A percentile compares a stretch with the other conserved stretches of the same genome.
Conservation (phyloP, 2,329 filamentous ascomycete species). For the Leptographium radiaticola region DNA sequence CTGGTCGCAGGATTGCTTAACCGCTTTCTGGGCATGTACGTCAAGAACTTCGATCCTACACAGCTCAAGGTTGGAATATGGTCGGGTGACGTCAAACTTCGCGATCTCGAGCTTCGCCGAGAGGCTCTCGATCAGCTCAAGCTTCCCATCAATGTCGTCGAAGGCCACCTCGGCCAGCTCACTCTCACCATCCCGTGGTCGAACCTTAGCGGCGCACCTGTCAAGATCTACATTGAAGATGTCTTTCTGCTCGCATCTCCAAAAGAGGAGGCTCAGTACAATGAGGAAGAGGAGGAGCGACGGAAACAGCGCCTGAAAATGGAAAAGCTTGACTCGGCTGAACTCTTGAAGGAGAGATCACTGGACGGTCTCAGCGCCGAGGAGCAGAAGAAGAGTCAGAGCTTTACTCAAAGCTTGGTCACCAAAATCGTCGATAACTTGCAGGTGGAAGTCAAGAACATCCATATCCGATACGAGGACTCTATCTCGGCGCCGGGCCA, state of each 20-base stretch:
- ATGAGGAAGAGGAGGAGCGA: conserved; percentile 82
- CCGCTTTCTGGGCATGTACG: conserved; percentile 98
- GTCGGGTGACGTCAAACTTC: conserved; percentile 94
- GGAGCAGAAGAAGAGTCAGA: conserved; percentile 95
- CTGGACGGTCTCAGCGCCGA: conserved; percentile 89
- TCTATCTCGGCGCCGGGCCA: conserved; percentile 90
- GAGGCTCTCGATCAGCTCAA: conserved; percentile 96
- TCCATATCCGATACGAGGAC: conserved; percentile 96
- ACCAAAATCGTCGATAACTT: conserved; percentile 98
- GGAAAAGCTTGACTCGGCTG: conserved; percentile 94
- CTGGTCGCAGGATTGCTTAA: conserved; percentile 95
- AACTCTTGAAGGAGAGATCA: conserved; percentile 82
- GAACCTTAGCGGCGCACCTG: conserved; percentile 84
- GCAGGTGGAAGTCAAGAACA: conserved; percentile 95
- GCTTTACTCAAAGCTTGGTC: conserved; percentile 86
- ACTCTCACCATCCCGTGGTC: conserved; percentile 95
- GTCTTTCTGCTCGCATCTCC: conserved; percentile 91
- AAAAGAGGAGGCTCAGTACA: conserved; percentile 87
- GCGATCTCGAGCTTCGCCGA: conserved; percentile 78
- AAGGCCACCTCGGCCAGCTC: conserved; percentile 84
- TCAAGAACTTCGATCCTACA: conserved; percentile 97
- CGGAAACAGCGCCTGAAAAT: conserved; percentile 89
- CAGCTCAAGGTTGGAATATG: conserved; percentile 98
- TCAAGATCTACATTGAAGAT: conserved; percentile 92
- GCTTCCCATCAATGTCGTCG: conserved; percentile 89